Base-by-base conservation (phyloP, 2,329 filamentous ascomycete genomes). In the Helotiales sp. region DNA sequence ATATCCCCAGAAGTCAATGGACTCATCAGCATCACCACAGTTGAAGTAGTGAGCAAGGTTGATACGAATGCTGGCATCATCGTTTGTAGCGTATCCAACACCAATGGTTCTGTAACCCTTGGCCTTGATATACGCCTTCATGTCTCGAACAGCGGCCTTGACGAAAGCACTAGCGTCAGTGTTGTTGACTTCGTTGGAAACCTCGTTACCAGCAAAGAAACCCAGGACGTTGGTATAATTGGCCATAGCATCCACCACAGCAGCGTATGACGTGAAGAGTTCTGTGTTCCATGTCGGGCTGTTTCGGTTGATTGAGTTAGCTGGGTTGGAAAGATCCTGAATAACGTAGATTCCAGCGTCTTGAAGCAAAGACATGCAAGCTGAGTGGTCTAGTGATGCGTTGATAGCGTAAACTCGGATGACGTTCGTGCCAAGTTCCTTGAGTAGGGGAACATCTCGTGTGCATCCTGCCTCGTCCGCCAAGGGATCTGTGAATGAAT, bases 1-100 rank as follows among this genome's bases (percentile, higher is more conserved):
- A 88, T 98, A 98, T 59, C 95, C 95, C 90, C 93, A 99, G 81
- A 96, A 98, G 77, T 99, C 95, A 65, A 98, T 96, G 60, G 89
- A 75, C 70, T 77, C 76, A 8, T 79, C 77, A 31, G 79, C 72
- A 60, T 84, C 75, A 60, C 93, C 90, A 72, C 95, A 99, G 82
- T 96, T 93, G 79, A 99, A 97, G 83, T 96, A 99, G 72, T 91
- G 79, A 66, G 91, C 90, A 71, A 98, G 85, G 69, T 91, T 80
- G 64, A 81, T 81, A 74, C 95, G 90, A 68, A 96, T 96, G 22
- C 85, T 81, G 38, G 86, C 82, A 74, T 97, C 93, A 68, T 98
- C 95, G 76, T 96, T 95, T 76, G 95, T 95, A 65, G 95, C 95
- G 72, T 99, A 99, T 57, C 95, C 95, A 55, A 99, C 90, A 75